Evolutionary conservation across 257 asterid genomes (phyloP).

Genomic region (Marsdenia floribunda): DNA sequence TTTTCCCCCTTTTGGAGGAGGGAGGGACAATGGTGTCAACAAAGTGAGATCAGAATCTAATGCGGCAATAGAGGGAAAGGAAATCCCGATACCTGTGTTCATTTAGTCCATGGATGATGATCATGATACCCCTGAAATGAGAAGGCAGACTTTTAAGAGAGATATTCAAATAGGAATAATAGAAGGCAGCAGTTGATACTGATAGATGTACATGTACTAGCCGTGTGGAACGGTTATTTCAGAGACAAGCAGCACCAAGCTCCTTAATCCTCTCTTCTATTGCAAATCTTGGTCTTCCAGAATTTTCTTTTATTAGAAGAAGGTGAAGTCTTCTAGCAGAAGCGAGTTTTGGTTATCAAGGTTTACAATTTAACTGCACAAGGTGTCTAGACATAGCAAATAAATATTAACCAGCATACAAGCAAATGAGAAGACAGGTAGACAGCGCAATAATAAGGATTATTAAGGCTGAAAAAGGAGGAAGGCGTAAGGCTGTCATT

Average conservation of each 20-base stretch:
- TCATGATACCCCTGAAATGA: slow-evolving; percentile 78
- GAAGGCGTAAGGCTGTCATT: not conserved
- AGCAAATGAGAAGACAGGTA: not conserved
- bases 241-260: slow-evolving; percentile 25
- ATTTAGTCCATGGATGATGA: slow-evolving; percentile 92
- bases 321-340: not conserved
- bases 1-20: not conserved
- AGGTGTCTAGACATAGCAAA: not conserved
- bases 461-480: not conserved
- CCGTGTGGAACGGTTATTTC: slow-evolving; percentile 5
- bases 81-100: slow-evolving; percentile 69
- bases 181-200: slow-evolving; percentile 11
- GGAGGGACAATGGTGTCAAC: not conserved
- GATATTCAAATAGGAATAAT: not conserved
- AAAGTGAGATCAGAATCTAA: not conserved
- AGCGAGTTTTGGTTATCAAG: not conserved
- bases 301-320: slow-evolving; percentile 7
- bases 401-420: not conserved
- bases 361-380: not conserved
- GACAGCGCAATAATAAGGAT: not conserved
- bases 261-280: slow-evolving; percentile 14
- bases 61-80: not conserved
- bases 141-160: slow-evolving; percentile 16
- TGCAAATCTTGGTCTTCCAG: slow-evolving; percentile 12
- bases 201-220: slow-evolving; percentile 2